Evolutionary conservation across 768 basidiomycete genomes (phyloP).

Genomic region (Mycena chlorophos): DNA sequence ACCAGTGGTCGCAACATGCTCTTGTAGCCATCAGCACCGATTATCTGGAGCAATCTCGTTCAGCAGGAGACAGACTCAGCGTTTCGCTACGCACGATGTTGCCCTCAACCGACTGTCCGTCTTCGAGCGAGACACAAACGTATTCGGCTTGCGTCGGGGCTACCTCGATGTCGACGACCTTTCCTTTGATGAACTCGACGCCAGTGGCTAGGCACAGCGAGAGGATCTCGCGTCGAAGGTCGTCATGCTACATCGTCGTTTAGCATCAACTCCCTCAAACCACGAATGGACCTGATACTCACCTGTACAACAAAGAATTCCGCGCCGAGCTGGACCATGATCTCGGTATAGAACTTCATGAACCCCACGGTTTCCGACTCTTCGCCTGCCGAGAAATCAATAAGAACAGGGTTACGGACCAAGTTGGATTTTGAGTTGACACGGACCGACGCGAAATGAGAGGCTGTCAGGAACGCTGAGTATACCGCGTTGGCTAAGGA

Average conservation of each 20-base stretch:
- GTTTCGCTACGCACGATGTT: background rate
- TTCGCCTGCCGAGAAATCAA: background rate
- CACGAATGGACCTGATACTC: background rate
- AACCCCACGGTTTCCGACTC: conserved; percentile 7
- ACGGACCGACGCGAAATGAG: conserved; percentile 11
- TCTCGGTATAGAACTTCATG: conserved; percentile 13
- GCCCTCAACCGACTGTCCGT: background rate
- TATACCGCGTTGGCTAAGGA: background rate
- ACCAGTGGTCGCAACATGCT: conserved; percentile 29
- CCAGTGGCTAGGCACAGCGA: conserved; percentile 10
- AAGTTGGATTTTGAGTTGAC: too few relatives aligned
- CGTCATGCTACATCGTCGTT: conserved; percentile 13
- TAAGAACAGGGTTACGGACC: too few relatives aligned
- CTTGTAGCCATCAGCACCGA: conserved; percentile 35
- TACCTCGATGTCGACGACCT: background rate
- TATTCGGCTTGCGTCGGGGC: background rate
- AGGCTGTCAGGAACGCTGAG: background rate
- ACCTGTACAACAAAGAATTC: conserved; percentile 16
- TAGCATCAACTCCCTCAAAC: background rate
- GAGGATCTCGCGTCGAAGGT: conserved; percentile 3
- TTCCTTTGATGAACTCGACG: conserved; percentile 3
- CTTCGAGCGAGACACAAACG: background rate
- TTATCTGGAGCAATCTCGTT: conserved; percentile 2
- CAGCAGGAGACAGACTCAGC: background rate
- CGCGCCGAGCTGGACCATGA: conserved; percentile 11